Percentiles rank a stretch among this genome's conserved stretches.
Evolutionary conservation across 2,329 filamentous ascomycete species (phyloP).

Genomic region (Dothideomycetidae sp.): DNA sequence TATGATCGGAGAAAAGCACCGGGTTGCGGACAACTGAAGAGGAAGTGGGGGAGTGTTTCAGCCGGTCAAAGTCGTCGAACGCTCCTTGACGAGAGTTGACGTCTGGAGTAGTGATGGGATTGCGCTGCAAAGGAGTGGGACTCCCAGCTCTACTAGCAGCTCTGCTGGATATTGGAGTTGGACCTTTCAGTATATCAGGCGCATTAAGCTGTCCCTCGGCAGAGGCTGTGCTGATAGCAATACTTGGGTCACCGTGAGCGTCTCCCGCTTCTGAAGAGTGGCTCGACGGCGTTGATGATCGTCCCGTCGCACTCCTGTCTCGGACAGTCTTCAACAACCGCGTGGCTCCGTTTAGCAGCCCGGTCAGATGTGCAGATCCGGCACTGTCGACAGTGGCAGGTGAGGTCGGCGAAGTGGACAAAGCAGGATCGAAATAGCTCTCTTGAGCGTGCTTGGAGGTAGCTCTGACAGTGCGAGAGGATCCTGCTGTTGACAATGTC

Average conservation of each 20-base stretch:
- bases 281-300: conserved; percentile 48
- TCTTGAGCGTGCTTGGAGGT: conserved; percentile 21
- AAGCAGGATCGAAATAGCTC: conserved; percentile 21
- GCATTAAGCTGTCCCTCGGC: conserved; percentile 46
- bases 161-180: conserved; percentile 22
- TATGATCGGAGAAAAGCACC: conserved; percentile 13
- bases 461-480: conserved; percentile 32
- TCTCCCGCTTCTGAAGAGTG: conserved; percentile 42
- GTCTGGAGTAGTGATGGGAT: conserved; percentile 11
- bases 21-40: conserved; percentile 6
- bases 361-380: conserved; percentile 28
- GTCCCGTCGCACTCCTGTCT: conserved; percentile 30
- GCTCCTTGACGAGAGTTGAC: conserved; percentile 4
- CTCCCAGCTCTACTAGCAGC: conserved; percentile 18
- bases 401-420: conserved; percentile 28
- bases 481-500: conserved; percentile 27
- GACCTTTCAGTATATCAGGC: conserved; percentile 32
- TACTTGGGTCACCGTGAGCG: conserved; percentile 49
- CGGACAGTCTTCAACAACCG: conserved; percentile 33
- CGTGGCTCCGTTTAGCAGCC: conserved; percentile 32
- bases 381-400: conserved; percentile 32
- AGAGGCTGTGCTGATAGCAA: conserved; percentile 47
- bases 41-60: conserved; percentile 14
- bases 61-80: conserved; percentile 14
- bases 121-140: conserved; percentile 14